phyloP scores from a whole-genome alignment of 345 rosid genomes.

The Dovyalis caffra region DNA sequence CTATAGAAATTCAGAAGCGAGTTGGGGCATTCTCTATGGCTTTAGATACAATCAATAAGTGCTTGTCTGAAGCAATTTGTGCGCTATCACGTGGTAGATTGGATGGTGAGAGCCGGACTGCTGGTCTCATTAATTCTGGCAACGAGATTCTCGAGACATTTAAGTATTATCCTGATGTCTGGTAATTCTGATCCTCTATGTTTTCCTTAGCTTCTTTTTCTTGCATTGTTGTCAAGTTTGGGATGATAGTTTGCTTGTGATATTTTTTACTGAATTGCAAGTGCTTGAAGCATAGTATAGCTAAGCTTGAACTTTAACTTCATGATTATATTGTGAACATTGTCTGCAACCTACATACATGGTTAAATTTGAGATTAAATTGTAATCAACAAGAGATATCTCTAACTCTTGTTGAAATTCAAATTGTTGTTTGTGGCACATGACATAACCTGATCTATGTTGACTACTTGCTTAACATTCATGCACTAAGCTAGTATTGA shows the following conservation, averaged over 20 bases:
- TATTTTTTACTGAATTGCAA: background rate
- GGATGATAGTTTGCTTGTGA: background rate
- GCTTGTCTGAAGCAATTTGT: conserved; percentile 88
- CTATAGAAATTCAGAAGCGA: conserved; percentile 88
- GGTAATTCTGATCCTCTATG: conserved; percentile 39
- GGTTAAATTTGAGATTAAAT: background rate
- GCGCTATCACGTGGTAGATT: conserved; percentile 77
- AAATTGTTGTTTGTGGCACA: background rate
- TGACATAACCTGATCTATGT: background rate
- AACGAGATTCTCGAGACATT: conserved; percentile 79
- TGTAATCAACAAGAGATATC: background rate
- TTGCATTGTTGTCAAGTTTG: background rate
- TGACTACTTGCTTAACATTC: background rate
- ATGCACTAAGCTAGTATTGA: background rate
- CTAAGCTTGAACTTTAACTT: background rate
- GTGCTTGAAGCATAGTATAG: background rate
- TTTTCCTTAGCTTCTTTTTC: background rate
- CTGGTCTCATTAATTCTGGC: conserved; percentile 86
- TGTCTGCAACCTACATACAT: background rate
- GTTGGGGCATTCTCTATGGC: conserved; percentile 94
- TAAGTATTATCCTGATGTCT: conserved; percentile 83
- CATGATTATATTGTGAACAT: background rate
- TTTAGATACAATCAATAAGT: conserved; percentile 79
- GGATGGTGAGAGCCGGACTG: conserved; percentile 87
- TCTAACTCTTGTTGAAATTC: background rate